These are phyloP conservation scores for Vinca major DNA, from an alignment of 305 asterid genomes.

Conservation along the genomic window DNA sequence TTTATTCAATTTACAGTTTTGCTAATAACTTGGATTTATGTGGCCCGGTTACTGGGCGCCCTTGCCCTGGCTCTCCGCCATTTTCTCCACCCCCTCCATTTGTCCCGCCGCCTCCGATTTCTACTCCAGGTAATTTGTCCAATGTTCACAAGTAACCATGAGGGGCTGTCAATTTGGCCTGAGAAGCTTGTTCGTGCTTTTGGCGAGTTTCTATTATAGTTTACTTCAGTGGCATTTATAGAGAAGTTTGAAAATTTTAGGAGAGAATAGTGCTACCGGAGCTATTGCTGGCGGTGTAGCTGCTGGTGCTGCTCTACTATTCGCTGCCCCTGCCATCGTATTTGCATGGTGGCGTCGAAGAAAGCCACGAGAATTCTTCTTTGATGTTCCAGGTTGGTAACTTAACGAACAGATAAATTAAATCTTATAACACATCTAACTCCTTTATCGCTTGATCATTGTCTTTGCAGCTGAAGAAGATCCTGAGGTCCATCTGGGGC, in stretches of 20 bases:
- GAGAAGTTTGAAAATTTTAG: slow-evolving; percentile 17
- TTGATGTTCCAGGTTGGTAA: slow-evolving; percentile 47
- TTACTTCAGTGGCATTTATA: neutral
- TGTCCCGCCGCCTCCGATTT: slow-evolving; percentile 73
- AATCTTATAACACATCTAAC: neutral
- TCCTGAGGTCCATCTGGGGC: slow-evolving; percentile 46
- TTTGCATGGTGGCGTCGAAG: slow-evolving; percentile 61
- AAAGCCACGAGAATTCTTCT: slow-evolving; percentile 46
- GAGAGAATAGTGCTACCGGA: slow-evolving; percentile 43
- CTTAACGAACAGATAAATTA: neutral
- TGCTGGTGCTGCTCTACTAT: slow-evolving; percentile 55
- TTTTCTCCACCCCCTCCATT: slow-evolving; percentile 98
- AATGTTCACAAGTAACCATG: neutral
- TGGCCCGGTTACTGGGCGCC: slow-evolving; percentile 92
- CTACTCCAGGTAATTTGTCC: slow-evolving; percentile 54
- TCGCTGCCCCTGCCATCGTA: slow-evolving; percentile 51
- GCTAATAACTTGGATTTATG: slow-evolving; percentile 88
- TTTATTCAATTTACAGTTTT: slow-evolving; percentile 47
- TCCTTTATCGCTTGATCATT: slow-evolving; percentile 12
- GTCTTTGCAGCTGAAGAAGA: slow-evolving; percentile 49
- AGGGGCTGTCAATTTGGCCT: neutral
- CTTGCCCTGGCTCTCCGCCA: slow-evolving; percentile 99
- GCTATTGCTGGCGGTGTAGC: slow-evolving; percentile 58
- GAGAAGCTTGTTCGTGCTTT: neutral
- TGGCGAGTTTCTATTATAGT: neutral